Conservation (phyloP, 805 yeast species). For the Vanderwaltozyma polyspora region DNA sequence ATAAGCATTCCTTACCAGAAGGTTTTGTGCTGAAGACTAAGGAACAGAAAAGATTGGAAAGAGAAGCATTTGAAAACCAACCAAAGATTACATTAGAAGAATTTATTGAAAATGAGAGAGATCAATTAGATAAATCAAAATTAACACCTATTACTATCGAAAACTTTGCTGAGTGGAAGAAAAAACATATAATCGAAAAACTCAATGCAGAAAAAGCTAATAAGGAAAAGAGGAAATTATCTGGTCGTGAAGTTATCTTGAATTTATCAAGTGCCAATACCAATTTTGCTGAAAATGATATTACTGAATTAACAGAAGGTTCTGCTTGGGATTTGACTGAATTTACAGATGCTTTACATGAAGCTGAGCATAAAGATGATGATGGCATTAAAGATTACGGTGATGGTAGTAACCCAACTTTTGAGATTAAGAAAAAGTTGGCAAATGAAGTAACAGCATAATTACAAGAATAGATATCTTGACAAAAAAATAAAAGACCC, state of each 20-base stretch:
- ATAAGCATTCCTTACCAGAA: conserved; percentile 89
- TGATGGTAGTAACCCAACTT: conserved; percentile 42
- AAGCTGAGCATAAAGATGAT: conserved; percentile 26
- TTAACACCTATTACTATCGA: conserved; percentile 82
- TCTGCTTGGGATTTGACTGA: conserved; percentile 35
- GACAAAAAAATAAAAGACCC: no score
- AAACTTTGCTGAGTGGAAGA: conserved; percentile 75
- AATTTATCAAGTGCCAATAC: conserved; percentile 48
- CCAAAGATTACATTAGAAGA: conserved; percentile 93
- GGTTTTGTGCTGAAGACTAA: conserved; percentile 95
- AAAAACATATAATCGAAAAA: conserved; percentile 50
- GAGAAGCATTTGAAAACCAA: conserved; percentile 67
- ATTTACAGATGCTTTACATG: conserved; percentile 30
- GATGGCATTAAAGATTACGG: conserved; percentile 58
- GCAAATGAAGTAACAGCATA: conserved; percentile 3
- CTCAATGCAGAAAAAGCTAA: conserved; percentile 31
- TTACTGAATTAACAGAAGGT: conserved; percentile 28
- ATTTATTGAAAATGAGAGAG: conserved; percentile 88
- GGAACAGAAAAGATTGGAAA: conserved; percentile 86
- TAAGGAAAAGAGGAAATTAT: conserved; percentile 37
- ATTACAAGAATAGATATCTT: neutral
- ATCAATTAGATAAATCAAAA: conserved; percentile 55
- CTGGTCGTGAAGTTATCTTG: conserved; percentile 61
- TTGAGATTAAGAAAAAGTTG: conserved; percentile 16
- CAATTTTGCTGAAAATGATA: conserved; percentile 32